Base-by-base conservation (phyloP, 2,329 filamentous ascomycete genomes). In the Graphiopsis chlorocephala region DNA sequence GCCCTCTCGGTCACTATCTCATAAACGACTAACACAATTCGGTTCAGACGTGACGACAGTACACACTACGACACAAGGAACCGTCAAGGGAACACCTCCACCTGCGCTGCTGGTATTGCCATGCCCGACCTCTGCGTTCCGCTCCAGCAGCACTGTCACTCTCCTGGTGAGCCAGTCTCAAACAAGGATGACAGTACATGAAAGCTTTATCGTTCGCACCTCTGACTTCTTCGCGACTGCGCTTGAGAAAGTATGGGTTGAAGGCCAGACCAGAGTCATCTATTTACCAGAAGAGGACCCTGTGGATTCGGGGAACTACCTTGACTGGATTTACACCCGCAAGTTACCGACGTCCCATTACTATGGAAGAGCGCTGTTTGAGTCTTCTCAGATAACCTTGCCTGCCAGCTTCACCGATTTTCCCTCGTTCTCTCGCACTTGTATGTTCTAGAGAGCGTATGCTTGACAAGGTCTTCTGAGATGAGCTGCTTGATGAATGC, bases 371-470 rank as follows among this genome's bases (percentile, higher is more conserved):
- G 2, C 29, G 10, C 7, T 2, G 1, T 25, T 2, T 25, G 25
- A 11, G 20, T 48, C 11, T 12, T 11, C 25, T 5, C 29, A 31
- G 6, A 11, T 10, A 31, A 11, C 11, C 29, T 31, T 31, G 29
- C 29, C 29, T 31, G 4, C 29, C 29, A 31, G 29, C 29, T 31
- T 8, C 29, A 31, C 7, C 4, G 29, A 31, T 11, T 20, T 20
- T 25, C 11, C 25, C 10, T 28, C 12, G 6, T 33, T 4, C 48
- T 65, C 20, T 7, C 25, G 2, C 2, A 6, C 8, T 47, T 71
- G 2, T 71, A 69, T 56, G 50, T 67, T 2, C 65, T 72, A 2
- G 69, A 8, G 70, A 71, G 20, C 66, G 68, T 48, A 28, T 69
- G 1, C 53, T 67, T 11, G 69, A 71, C 35, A 14, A 28, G 1